Conservation (phyloP, 805 yeast genomes). For the Saturnispora serradocipensis region DNA sequence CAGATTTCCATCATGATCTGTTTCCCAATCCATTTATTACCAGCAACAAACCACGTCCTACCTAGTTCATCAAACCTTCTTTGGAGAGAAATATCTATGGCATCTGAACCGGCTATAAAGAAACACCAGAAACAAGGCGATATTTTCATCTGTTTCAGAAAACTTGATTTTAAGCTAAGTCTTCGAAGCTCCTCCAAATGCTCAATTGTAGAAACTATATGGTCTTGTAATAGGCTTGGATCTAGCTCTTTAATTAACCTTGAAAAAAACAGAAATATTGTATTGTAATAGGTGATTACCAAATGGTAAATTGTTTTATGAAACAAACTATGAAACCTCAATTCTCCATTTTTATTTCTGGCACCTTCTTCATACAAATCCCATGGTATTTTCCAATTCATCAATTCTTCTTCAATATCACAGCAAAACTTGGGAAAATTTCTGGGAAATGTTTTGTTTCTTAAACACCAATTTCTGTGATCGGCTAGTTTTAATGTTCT, state of each 20-base stretch:
- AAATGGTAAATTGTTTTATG: slow-evolving; percentile 36
- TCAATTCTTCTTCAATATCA: slow-evolving; percentile 41
- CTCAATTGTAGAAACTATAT: slow-evolving; percentile 28
- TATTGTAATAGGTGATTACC: slow-evolving; percentile 33
- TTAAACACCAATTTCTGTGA: slow-evolving; percentile 39
- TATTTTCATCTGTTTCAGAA: slow-evolving; percentile 21
- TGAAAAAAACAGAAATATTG: slow-evolving; percentile 35
- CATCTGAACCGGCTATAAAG: slow-evolving; percentile 36
- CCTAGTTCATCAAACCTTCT: slow-evolving; percentile 26
- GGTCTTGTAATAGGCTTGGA: slow-evolving; percentile 28
- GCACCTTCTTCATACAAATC: slow-evolving; percentile 24
- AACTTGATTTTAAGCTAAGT: slow-evolving; percentile 15
- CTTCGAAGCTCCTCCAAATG: slow-evolving; percentile 27
- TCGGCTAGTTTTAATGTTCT: slow-evolving; percentile 40
- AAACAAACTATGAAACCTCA: slow-evolving; percentile 27
- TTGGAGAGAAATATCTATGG: slow-evolving; percentile 25
- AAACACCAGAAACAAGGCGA: slow-evolving; percentile 42
- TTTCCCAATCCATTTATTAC: slow-evolving; percentile 45
- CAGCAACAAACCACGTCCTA: slow-evolving; percentile 28
- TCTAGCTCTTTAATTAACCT: slow-evolving; percentile 37
- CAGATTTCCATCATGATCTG: slow-evolving; percentile 46
- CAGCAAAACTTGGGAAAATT: slow-evolving; percentile 49
- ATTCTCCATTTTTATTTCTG: slow-evolving; percentile 4
- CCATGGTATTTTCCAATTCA: slow-evolving; percentile 42
- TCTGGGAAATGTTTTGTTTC: slow-evolving; percentile 37